Evolutionary conservation across 2,329 filamentous ascomycete species (phyloP).

Genomic region (Penicillium frequentans): DNA sequence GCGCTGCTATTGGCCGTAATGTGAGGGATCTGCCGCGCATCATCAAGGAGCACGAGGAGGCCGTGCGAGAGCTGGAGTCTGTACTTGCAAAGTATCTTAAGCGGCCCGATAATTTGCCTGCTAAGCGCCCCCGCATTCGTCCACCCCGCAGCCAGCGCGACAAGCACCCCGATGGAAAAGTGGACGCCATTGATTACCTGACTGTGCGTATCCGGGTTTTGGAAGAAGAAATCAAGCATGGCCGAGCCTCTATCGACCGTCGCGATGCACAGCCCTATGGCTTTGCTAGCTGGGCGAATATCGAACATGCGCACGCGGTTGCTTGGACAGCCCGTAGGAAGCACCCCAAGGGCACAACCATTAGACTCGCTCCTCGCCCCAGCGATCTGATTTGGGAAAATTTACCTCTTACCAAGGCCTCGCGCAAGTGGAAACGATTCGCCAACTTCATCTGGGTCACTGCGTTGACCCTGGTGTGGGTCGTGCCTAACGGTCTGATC

Average conservation of each 20-base stretch:
- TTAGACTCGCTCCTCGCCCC: slow-evolving; percentile 78
- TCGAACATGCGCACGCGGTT: slow-evolving; percentile 82
- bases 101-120: slow-evolving; percentile 76
- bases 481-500: slow-evolving; percentile 90
- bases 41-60: slow-evolving; percentile 78
- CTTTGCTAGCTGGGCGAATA: slow-evolving; percentile 89
- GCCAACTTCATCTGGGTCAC: slow-evolving; percentile 83
- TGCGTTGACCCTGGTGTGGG: slow-evolving; percentile 79
- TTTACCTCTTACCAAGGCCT: slow-evolving; percentile 68
- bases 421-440: slow-evolving; percentile 70
- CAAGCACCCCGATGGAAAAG: slow-evolving; percentile 66
- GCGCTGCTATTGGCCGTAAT: slow-evolving; percentile 83
- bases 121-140: slow-evolving; percentile 73
- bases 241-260: slow-evolving; percentile 78
- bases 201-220: slow-evolving; percentile 80
- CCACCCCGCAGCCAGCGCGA: slow-evolving; percentile 77
- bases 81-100: slow-evolving; percentile 88
- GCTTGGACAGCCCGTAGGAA: slow-evolving; percentile 80
- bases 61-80: slow-evolving; percentile 78
- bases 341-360: slow-evolving; percentile 73
- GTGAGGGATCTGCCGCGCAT: slow-evolving; percentile 85
- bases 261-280: slow-evolving; percentile 87
- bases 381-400: slow-evolving; percentile 98
- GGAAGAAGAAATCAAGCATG: slow-evolving; percentile 80
- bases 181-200: slow-evolving; percentile 93